phyloP scores from a whole-genome alignment of 805 yeast genomes.

The Saccharomycopsis javanensis region DNA sequence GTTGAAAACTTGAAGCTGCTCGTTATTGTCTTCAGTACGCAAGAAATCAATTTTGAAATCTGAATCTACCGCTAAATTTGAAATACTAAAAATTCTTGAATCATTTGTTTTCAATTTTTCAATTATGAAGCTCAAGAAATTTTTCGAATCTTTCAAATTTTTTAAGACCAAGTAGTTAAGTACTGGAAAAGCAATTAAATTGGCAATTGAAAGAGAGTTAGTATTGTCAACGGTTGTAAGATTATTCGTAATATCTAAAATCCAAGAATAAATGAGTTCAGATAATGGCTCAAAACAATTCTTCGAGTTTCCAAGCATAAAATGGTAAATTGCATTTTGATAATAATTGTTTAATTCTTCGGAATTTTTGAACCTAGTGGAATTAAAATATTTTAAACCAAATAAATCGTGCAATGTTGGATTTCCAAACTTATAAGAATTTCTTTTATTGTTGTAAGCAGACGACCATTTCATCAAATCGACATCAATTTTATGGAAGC shows the following conservation, averaged over 20 bases:
- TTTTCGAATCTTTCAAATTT: constrained; percentile 28
- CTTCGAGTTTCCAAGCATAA: constrained; percentile 56
- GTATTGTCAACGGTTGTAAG: constrained; percentile 23
- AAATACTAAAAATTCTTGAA: constrained; percentile 24
- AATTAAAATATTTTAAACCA: constrained; percentile 52
- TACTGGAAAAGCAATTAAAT: constrained; percentile 9
- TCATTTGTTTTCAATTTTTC: constrained; percentile 20
- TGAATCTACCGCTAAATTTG: neutral
- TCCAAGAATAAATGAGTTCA: constrained; percentile 39
- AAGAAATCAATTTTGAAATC: constrained; percentile 26
- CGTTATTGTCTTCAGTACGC: neutral
- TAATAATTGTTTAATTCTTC: constrained; percentile 4
- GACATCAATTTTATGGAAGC: constrained; percentile 56
- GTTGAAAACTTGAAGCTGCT: constrained; percentile 21
- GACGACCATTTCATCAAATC: constrained; percentile 59
- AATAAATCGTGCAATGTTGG: constrained; percentile 62
- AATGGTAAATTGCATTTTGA: constrained; percentile 52
- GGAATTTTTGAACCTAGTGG: neutral
- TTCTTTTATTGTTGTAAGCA: constrained; percentile 26
- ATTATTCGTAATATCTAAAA: constrained; percentile 22
- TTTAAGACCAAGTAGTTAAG: constrained; percentile 24
- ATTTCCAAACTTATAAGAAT: constrained; percentile 57
- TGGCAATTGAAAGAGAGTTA: constrained; percentile 18
- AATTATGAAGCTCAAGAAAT: constrained; percentile 26
- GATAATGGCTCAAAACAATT: constrained; percentile 22